A percentile compares a stretch with the other conserved stretches of the same genome.
Conservation (phyloP, 345 rosid species). For the Hypericum perforatum region DNA sequence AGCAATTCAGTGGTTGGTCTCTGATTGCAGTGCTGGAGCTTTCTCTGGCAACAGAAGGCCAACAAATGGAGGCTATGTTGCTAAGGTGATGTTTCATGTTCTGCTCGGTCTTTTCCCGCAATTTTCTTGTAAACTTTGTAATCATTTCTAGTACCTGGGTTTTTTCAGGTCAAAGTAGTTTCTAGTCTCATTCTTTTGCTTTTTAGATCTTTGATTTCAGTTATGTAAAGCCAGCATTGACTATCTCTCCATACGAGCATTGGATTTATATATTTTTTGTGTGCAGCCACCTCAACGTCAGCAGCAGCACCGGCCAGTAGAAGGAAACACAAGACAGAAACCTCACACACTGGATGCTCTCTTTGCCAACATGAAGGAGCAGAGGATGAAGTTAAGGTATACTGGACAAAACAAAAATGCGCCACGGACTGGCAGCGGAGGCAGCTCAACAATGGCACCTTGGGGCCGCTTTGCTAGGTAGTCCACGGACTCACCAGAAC, state of each 20-base stretch:
- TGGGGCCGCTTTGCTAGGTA: too few relatives aligned
- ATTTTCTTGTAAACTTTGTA: not conserved
- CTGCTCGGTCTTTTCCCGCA: not conserved
- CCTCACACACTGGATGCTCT: slow-evolving; percentile 48
- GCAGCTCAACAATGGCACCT: too few relatives aligned
- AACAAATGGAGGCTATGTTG: slow-evolving; percentile 25
- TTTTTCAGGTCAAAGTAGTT: not conserved
- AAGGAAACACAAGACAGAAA: slow-evolving; percentile 51
- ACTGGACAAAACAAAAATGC: slow-evolving; percentile 14
- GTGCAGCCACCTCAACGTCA: slow-evolving; percentile 10
- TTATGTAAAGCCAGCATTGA: too few relatives aligned
- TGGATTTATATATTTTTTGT: not conserved
- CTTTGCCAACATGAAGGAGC: slow-evolving; percentile 79
- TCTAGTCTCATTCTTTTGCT: too few relatives aligned
- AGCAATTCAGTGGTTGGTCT: slow-evolving; percentile 12
- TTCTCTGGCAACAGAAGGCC: slow-evolving; percentile 32
- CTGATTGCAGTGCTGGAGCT: slow-evolving; percentile 40
- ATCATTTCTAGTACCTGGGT: not conserved
- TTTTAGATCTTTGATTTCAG: too few relatives aligned
- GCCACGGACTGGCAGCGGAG: not conserved
- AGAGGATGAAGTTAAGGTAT: slow-evolving; percentile 42
- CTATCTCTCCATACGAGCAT: too few relatives aligned
- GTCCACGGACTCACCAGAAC: too few relatives aligned
- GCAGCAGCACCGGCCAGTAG: slow-evolving; percentile 25
- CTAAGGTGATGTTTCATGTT: slow-evolving; percentile 39